phyloP scores from a whole-genome alignment of 192 early-diverging fungal genomes.

The Rhizoclosmatium sp. region DNA sequence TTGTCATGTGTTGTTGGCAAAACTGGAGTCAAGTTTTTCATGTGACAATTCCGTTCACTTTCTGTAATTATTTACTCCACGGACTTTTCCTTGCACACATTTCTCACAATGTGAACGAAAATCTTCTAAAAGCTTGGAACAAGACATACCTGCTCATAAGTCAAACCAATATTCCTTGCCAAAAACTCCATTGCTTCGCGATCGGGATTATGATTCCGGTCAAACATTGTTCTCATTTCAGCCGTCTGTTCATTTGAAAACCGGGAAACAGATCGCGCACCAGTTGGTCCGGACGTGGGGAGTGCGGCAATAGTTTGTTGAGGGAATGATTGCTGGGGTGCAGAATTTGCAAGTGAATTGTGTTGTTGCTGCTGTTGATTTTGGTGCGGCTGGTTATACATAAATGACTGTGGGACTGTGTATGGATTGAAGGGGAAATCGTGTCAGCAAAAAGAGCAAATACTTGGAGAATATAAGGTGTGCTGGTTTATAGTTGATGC shows the following conservation, averaged over 20 bases:
- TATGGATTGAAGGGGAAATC: neutral
- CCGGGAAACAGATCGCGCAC: neutral
- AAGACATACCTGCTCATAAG: conserved; percentile 11
- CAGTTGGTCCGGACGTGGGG: neutral
- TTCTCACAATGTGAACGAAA: neutral
- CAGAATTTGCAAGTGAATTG: neutral
- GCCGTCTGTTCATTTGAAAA: neutral
- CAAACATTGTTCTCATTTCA: conserved; percentile 8
- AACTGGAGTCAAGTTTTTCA: neutral
- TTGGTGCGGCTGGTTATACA: neutral
- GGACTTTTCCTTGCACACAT: neutral
- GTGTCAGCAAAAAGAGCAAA: neutral
- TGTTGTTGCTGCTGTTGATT: neutral
- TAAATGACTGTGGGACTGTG: neutral
- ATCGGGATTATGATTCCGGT: conserved; percentile 10
- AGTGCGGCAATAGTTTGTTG: neutral
- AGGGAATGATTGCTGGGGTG: neutral
- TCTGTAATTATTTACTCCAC: no score
- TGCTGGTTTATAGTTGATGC: neutral
- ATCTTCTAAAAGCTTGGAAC: neutral
- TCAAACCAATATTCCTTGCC: conserved; percentile 15
- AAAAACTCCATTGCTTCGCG: conserved; percentile 22
- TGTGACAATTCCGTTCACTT: neutral
- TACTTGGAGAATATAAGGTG: neutral
- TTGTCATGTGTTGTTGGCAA: conserved; percentile 1